phyloP scores from a whole-genome alignment of 1,284 basidiomycete species.

The Albatrellus sp. region DNA sequence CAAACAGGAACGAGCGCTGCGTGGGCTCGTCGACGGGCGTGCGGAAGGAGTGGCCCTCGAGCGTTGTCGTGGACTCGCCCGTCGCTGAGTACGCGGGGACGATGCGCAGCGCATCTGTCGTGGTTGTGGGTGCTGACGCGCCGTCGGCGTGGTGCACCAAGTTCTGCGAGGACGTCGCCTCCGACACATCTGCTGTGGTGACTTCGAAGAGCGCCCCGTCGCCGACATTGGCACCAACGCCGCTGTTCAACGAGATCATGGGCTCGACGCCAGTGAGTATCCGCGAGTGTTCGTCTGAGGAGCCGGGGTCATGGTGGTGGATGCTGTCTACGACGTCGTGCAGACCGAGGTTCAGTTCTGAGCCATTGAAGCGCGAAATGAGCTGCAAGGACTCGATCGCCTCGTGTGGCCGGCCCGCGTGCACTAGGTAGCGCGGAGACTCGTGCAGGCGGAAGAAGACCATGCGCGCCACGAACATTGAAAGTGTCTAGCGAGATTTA shows the following conservation, averaged over 20 bases:
- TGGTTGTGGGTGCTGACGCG: no score
- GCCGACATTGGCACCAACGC: not conserved
- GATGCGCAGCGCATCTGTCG: slow-evolving; percentile 1
- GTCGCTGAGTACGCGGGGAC: slow-evolving; percentile 25
- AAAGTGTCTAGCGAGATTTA: slow-evolving; percentile 48
- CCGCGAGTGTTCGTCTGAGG: not conserved
- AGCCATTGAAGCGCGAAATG: slow-evolving; percentile 80
- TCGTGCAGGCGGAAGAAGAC: slow-evolving; percentile 87
- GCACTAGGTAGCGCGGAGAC: slow-evolving; percentile 84
- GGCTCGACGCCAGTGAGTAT: not conserved
- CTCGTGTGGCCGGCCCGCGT: slow-evolving; percentile 71
- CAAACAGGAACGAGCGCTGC: not conserved
- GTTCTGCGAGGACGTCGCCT: not conserved
- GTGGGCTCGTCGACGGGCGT: slow-evolving; percentile 14
- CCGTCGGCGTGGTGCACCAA: not conserved
- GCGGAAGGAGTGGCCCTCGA: slow-evolving; percentile 23
- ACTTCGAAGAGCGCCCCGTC: not conserved
- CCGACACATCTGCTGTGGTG: not conserved
- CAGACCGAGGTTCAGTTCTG: slow-evolving; percentile 48
- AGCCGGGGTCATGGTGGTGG: slow-evolving; percentile 1
- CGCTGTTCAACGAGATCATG: not conserved
- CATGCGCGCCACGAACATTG: slow-evolving; percentile 80
- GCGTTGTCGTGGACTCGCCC: slow-evolving; percentile 24
- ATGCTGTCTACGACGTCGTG: slow-evolving; percentile 59
- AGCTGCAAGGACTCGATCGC: slow-evolving; percentile 71